Evolutionary conservation across 192 early-diverging fungal species (phyloP), one percentile per base, ranked within the genome.

Genomic region (Podila epicladia): DNA sequence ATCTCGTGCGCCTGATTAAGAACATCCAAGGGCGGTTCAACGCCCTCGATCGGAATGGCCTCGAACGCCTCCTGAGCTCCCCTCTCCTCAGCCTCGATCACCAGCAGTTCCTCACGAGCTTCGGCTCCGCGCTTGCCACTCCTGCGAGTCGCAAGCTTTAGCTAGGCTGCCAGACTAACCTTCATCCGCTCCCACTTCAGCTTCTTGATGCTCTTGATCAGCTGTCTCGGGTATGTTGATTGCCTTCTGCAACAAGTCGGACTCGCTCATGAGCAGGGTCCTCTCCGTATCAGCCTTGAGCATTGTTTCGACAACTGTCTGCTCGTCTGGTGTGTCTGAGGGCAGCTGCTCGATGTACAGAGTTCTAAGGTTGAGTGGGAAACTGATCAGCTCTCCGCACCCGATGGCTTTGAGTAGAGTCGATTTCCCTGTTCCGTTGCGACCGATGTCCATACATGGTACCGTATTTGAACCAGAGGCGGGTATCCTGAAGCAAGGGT

Each of bases 331-430:
- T 19, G 74, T 82, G 29, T 86, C 82, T 12, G 88, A 89, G 37
- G 93, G 91, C 58, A 96, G 73, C 74, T 97, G 96, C 74, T 93
- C 91, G 62, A 98, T 91, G 72, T 95, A 93, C 28, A 96, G 84
- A 3, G 93, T 91, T 50, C 87, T 82, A 64, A 97, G 76, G 80
- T 96, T 96, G 45, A 89, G 86, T 0, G 96, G 95, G 41, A 95
- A 91, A 1, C 96, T 95, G 31, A 94, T 86, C 24, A 98, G 68
- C 15, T 84, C 68, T 15, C 87, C 86, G 29, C 89, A 66, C 11
- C 87, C 93, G 32, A 94, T 87, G 38, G 85, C 74, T 63, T 87
- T 85, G 58, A 95, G 78, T 19, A 95, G 73, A 6, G 88, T 85
- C 58, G 89, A 92, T 72, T 95, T 95, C 8, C 94, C 94, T 20